These are phyloP conservation scores for Cercophora sp. DNA, from an alignment of 495 filamentous ascomycete species.

Conservation along the genomic window DNA sequence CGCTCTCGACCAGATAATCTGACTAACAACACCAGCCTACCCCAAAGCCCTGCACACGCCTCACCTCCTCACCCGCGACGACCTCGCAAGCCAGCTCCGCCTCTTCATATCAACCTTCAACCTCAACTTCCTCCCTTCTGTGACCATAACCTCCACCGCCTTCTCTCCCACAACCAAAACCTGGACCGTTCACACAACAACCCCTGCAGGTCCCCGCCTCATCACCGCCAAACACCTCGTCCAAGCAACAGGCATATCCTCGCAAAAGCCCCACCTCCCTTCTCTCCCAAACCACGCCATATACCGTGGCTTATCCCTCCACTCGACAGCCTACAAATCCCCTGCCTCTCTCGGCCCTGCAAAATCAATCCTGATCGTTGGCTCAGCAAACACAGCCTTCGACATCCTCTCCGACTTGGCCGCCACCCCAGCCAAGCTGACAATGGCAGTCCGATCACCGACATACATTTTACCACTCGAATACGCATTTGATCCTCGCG, in stretches of 20 bases:
- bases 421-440: conserved; percentile 20
- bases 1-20: too few relatives aligned
- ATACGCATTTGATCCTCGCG: conserved; percentile 18
- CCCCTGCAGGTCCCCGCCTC: conserved; percentile 3
- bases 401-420: conserved; percentile 32
- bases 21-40: too few relatives aligned
- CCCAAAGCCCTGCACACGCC: conserved; percentile 10
- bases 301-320: conserved; percentile 27
- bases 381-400: conserved; percentile 37
- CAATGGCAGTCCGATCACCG: conserved; percentile 31
- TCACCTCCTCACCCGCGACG: conserved; percentile 19
- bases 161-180: conserved; percentile 17
- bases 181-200: conserved; percentile 22
- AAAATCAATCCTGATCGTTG: conserved; percentile 33
- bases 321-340: conserved; percentile 25
- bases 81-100: conserved; percentile 26
- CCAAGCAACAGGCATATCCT: conserved; percentile 30
- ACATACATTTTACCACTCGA: conserved; percentile 33
- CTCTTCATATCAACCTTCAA: conserved; percentile 22
- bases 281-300: conserved; percentile 9
- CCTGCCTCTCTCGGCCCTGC: conserved; percentile 11
- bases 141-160: conserved; percentile 22
- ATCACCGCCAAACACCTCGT: conserved; percentile 27
- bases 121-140: conserved; percentile 28
- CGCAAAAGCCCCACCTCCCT: conserved; percentile 24